Conservation (phyloP, 2,329 filamentous ascomycete genomes). For the Paradendryphiella salina region DNA sequence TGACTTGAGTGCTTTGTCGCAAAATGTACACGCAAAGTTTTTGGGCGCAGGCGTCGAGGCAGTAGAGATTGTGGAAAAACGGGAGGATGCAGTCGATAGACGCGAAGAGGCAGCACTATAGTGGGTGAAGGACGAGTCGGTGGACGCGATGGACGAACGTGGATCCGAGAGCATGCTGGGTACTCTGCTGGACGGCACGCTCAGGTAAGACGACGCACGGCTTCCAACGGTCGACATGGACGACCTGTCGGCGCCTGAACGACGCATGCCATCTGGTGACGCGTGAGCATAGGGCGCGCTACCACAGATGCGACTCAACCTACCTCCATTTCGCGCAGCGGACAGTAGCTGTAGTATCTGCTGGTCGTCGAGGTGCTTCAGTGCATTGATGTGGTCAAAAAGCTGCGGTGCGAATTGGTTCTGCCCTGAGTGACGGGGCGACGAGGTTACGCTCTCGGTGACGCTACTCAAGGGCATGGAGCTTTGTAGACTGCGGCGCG, state of each 20-base stretch:
- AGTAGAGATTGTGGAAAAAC: conserved; percentile 43
- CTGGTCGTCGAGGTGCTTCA: conserved; percentile 48
- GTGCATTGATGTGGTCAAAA: conserved; percentile 46
- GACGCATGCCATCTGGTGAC: conserved; percentile 42
- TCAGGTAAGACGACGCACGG: conserved; percentile 44
- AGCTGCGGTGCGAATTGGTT: conserved; percentile 43
- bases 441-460: conserved; percentile 44
- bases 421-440: conserved; percentile 42
- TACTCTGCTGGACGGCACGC: conserved; percentile 45
- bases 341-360: conserved; percentile 45
- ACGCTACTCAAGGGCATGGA: conserved; percentile 44
- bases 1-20: conserved; percentile 67
- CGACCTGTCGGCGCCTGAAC: conserved; percentile 39
- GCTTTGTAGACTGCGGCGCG: conserved; percentile 45
- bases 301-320: conserved; percentile 21
- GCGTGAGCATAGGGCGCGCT: conserved; percentile 26
- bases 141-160: conserved; percentile 44
- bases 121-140: conserved; percentile 45
- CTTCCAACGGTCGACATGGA: conserved; percentile 45
- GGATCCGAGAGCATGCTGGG: conserved; percentile 46
- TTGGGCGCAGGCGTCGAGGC: conserved; percentile 41
- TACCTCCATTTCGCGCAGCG: conserved; percentile 46
- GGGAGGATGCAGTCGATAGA: conserved; percentile 45
- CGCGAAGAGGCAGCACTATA: conserved; percentile 45
- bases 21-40: conserved; percentile 52